A percentile compares a stretch with the other conserved stretches of the same genome.
phyloP scores from a whole-genome alignment of 2,329 filamentous ascomycete species.

The Magnaporthales sp. region DNA sequence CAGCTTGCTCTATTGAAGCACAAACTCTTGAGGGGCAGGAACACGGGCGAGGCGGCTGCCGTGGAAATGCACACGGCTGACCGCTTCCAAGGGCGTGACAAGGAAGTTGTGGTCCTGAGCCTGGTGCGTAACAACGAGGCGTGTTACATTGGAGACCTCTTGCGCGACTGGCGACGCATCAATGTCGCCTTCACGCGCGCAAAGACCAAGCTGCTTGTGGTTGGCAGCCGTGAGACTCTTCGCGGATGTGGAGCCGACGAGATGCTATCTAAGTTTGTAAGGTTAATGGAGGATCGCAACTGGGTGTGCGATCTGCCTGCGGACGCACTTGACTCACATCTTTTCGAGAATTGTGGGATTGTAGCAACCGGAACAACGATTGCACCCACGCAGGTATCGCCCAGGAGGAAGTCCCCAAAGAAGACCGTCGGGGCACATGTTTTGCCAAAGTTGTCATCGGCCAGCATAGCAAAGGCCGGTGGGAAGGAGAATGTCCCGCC shows the following conservation, averaged over 20 bases:
- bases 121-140: constrained; percentile 82
- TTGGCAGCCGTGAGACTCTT: constrained; percentile 76
- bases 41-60: background rate
- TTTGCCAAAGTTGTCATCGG: background rate
- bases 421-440: constrained; percentile 12
- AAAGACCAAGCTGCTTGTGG: constrained; percentile 80
- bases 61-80: constrained; percentile 97
- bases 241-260: constrained; percentile 49
- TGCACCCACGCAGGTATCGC: background rate
- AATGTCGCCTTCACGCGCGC: constrained; percentile 95
- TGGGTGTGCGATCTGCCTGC: constrained; percentile 71
- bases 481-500: constrained; percentile 33
- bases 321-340: constrained; percentile 57
- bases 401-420: background rate
- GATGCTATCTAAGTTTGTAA: constrained; percentile 68
- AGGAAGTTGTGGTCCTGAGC: constrained; percentile 81
- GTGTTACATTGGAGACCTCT: constrained; percentile 76
- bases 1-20: constrained; percentile 80
- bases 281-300: constrained; percentile 64
- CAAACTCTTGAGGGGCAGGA: constrained; percentile 41
- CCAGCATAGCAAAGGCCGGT: background rate
- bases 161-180: constrained; percentile 86
- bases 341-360: constrained; percentile 49
- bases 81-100: constrained; percentile 93
- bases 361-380: constrained; percentile 11